Percentiles rank a stretch among this genome's conserved stretches.
These are phyloP conservation scores for Sporisorium iseilematis-ciliati DNA, from an alignment of 1,284 basidiomycete species.

Conservation along the genomic window DNA sequence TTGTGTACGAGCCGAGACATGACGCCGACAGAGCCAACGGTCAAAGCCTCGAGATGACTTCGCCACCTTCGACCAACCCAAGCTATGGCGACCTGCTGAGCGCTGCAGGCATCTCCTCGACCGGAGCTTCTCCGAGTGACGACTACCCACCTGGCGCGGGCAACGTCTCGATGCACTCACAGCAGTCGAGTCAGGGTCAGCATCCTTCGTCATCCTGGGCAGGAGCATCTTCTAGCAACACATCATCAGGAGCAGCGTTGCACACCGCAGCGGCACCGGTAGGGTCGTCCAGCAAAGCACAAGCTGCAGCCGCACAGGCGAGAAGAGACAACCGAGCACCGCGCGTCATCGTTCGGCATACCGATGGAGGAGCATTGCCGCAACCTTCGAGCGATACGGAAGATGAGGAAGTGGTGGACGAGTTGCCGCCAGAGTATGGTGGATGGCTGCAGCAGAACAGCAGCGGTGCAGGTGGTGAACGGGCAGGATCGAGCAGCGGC, in stretches of 20 bases:
- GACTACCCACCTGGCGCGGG: slow-evolving; percentile 23
- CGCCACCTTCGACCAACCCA: slow-evolving; percentile 23
- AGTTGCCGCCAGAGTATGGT: slow-evolving; percentile 53
- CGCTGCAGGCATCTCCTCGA: slow-evolving; percentile 22
- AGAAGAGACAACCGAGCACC: slow-evolving; percentile 24
- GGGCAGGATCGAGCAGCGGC: not conserved
- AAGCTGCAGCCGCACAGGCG: slow-evolving; percentile 20
- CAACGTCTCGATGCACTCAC: slow-evolving; percentile 21
- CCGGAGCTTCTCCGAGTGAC: slow-evolving; percentile 16
- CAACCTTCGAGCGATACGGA: slow-evolving; percentile 50
- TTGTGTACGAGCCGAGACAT: slow-evolving; percentile 46
- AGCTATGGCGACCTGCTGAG: slow-evolving; percentile 43
- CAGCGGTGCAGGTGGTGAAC: slow-evolving; percentile 1
- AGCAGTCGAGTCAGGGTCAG: slow-evolving; percentile 29
- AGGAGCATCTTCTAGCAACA: not conserved
- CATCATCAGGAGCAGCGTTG: slow-evolving; percentile 10
- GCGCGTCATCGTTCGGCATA: slow-evolving; percentile 40
- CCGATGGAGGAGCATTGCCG: slow-evolving; percentile 50
- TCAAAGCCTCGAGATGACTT: slow-evolving; percentile 43
- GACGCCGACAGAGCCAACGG: slow-evolving; percentile 8
- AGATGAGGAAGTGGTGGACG: slow-evolving; percentile 48
- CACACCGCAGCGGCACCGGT: slow-evolving; percentile 16
- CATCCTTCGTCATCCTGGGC: slow-evolving; percentile 18
- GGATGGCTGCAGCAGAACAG: slow-evolving; percentile 40
- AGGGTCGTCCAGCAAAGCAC: slow-evolving; percentile 21